Base-by-base conservation (phyloP, 1,284 basidiomycete genomes). In the Moesziomyces antarcticus region DNA sequence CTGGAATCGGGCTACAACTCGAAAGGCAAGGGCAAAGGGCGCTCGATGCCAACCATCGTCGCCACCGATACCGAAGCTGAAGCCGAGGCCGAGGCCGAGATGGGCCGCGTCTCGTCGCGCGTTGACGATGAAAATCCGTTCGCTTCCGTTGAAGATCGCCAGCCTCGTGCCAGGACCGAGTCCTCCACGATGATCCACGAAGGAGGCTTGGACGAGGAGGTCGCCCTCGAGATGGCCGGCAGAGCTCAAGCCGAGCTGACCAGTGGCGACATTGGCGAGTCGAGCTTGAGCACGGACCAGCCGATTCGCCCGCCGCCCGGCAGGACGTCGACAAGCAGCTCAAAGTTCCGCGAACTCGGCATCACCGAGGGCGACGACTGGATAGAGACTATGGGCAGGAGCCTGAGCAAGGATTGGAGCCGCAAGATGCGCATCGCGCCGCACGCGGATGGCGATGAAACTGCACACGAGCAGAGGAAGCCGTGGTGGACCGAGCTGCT, bases 401-500 rank as follows among this genome's bases (percentile, higher is more conserved):
- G 40, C 46, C 43, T 53, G 44, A 50, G 47, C 2, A 44, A 44
- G 21, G 37, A 45, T 4, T 44, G 51, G 20, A 42, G 42, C 9
- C 37, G 27, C 21, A 44, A 27, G 13, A 62, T 64, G 67, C 62
- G 63, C 30, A 45, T 66, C 7, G 51, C 40, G 14, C 25, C 18
- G 20, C 54, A 56, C n/a, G 35, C 53, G 3, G n/a, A 37, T 1
- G n/a, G 20, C 7, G 50, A 27, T 25, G 48, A 58, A 4, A 50
- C 54, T 18, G 35, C 13, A 18, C 62, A 73, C 41, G 53, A 56
- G 33, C 37, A 27, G 11, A 56, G 64, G 45, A 74, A 60, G 40
- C 64, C 64, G 16, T 77, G 75, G 75, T 77, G 75, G 75, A 75
- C 72, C 16, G 75, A 77, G n/a, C 50, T 70, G 37, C 59, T 77